A percentile compares a stretch with the other conserved stretches of the same genome.
Evolutionary conservation across 2,329 filamentous ascomycete genomes (phyloP).

Genomic region (Talaromyces rugulosus): DNA sequence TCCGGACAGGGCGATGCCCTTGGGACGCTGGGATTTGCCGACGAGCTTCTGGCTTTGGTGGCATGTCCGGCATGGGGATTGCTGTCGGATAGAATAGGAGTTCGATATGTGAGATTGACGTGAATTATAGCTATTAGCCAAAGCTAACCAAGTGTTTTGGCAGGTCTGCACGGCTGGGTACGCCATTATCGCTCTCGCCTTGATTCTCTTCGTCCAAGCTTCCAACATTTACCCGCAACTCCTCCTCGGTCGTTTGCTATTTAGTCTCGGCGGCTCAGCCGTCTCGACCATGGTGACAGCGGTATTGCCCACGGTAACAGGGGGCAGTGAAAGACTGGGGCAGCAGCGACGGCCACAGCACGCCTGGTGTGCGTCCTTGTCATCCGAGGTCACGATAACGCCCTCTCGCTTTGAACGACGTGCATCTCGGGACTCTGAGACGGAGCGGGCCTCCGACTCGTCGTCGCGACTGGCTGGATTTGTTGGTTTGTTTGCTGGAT

Average conservation of each 20-base stretch:
- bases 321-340: conserved; percentile 18
- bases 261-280: conserved; percentile 88
- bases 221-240: conserved; percentile 84
- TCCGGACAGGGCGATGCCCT: conserved; percentile 58
- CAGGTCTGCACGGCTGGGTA: conserved; percentile 69
- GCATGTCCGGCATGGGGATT: conserved; percentile 50
- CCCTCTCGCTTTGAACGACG: conserved; percentile 41
- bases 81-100: conserved; percentile 46
- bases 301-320: conserved; percentile 70
- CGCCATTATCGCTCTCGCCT: conserved; percentile 68
- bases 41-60: conserved; percentile 45
- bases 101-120: conserved; percentile 38
- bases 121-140: background rate
- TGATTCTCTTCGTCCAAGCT: conserved; percentile 81
- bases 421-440: conserved; percentile 9
- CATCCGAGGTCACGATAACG: conserved; percentile 58
- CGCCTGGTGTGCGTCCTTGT: conserved; percentile 48
- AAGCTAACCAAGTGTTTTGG: background rate
- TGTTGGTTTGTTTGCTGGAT: conserved; percentile 88
- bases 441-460: conserved; percentile 29
- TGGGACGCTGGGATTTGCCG: conserved; percentile 49
- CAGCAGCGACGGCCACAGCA: conserved; percentile 13
- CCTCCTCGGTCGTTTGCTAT: conserved; percentile 76
- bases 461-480: conserved; percentile 73
- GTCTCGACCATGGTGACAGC: conserved; percentile 98